Evolutionary conservation across 192 early-diverging fungal genomes (phyloP), one percentile per base, ranked within the genome.

Genomic region (Chytriomyces hyalinus): DNA sequence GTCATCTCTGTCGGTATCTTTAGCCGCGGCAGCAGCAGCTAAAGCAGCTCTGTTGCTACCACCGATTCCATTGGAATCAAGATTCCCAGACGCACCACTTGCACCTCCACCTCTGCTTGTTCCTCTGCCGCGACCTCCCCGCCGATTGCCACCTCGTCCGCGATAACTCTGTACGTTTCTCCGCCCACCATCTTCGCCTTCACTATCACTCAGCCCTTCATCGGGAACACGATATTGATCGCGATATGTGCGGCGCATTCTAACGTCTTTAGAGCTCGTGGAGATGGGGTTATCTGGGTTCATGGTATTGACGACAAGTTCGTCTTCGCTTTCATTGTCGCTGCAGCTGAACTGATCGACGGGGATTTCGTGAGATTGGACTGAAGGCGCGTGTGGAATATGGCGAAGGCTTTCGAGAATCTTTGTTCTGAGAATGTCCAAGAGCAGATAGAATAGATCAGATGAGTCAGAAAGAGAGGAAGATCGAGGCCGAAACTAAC

Each of bases 381-480:
- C 94, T 47, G 93, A 93, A 0, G 97, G 97, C 17, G 96, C 97
- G 26, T 93, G 94, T 76, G 94, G 91, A 47, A 98, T 70, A 66
- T 94, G 93, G 61, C 95, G 84, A 44, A 99, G 87, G 67, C 95
- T 92, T 81, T 99, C 97, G 45, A 96, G 80, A 36, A 97, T 90
- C 5, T 75, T 79, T 10, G 77, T 79, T 60, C 85, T 88, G 77
- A 13, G 20, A 3, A 36, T 36, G 36, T 0, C 26, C n/a, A 70
- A 65, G 45, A 65, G 45, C 24, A 3, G 26, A 26, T 26, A 5
- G 26, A 26, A 15, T 5, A 15, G 13, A 26, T n/a, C 59, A 60
- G n/a, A 22, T 60, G 2, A 60, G 59, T 60, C 59, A 60, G n/a
- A 60, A 60, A 60, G 22, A 22, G 4, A 60, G 22, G 59, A 60